Percentiles rank a stretch among this genome's conserved stretches.
Evolutionary conservation across 2,329 filamentous ascomycete genomes (phyloP).

Genomic region (Sclerotiophoma versabilis): DNA sequence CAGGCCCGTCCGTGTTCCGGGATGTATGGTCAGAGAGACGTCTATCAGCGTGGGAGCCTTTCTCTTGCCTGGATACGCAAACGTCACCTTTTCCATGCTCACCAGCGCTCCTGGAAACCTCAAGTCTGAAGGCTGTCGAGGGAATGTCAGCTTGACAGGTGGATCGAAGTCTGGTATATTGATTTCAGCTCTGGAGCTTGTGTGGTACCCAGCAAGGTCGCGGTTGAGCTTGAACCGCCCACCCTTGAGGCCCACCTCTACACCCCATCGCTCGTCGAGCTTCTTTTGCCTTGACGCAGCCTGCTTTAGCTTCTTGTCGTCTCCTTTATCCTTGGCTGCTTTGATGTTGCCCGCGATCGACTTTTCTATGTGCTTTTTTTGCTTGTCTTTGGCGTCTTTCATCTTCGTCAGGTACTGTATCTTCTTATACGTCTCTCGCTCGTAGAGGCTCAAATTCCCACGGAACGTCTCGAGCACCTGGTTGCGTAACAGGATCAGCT

Average conservation of each 20-base stretch:
- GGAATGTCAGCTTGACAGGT: slow-evolving; percentile 65
- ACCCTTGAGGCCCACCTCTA: slow-evolving; percentile 75
- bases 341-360: slow-evolving; percentile 78
- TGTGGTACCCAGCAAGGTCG: slow-evolving; percentile 63
- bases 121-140: slow-evolving; percentile 70
- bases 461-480: slow-evolving; percentile 76
- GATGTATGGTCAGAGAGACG: slow-evolving; percentile 72
- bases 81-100: slow-evolving; percentile 72
- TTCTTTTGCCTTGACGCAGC: slow-evolving; percentile 86
- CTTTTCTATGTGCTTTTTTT: slow-evolving; percentile 80
- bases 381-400: slow-evolving; percentile 82
- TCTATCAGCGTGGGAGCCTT: slow-evolving; percentile 63
- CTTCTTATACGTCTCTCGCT: slow-evolving; percentile 71
- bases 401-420: slow-evolving; percentile 73
- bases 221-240: slow-evolving; percentile 81
- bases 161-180: slow-evolving; percentile 69
- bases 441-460: slow-evolving; percentile 76
- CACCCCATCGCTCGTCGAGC: slow-evolving; percentile 79
- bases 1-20: slow-evolving; percentile 77
- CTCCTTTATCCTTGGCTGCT: slow-evolving; percentile 76
- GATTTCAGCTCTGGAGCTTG: slow-evolving; percentile 68
- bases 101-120: slow-evolving; percentile 78
- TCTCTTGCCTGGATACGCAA: slow-evolving; percentile 63
- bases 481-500: slow-evolving; percentile 78
- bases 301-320: slow-evolving; percentile 86